These are phyloP conservation scores for Penicillium lagena DNA, from an alignment of 495 filamentous ascomycete genomes.

Conservation along the genomic window DNA sequence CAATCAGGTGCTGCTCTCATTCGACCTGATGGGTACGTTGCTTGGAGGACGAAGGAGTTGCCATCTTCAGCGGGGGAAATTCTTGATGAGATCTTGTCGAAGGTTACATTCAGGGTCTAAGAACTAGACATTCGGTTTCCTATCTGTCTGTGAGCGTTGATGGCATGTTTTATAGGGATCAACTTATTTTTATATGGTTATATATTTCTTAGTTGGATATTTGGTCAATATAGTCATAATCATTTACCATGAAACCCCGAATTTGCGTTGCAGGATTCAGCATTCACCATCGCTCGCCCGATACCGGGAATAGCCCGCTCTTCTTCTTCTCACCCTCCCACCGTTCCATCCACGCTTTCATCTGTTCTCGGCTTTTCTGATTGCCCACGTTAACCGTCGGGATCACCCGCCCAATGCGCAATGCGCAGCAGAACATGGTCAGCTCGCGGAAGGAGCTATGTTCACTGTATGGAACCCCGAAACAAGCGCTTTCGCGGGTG, in stretches of 20 bases:
- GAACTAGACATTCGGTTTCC: neutral
- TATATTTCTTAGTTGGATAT: too few species aligned
- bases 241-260: neutral
- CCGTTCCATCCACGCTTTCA: conserved; percentile 87
- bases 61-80: neutral
- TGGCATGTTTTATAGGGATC: too few species aligned
- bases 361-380: conserved; percentile 61
- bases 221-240: neutral
- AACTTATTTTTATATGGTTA: too few species aligned
- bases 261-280: neutral
- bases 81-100: conserved; percentile 1
- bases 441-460: conserved; percentile 92
- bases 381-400: conserved; percentile 91
- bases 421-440: conserved; percentile 82
- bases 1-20: conserved; percentile 14
- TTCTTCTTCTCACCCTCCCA: conserved; percentile 83
- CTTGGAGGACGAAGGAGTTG: conserved; percentile 14
- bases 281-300: conserved; percentile 20
- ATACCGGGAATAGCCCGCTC: conserved; percentile 56
- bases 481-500: conserved; percentile 69
- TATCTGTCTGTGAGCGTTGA: too few species aligned
- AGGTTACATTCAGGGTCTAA: conserved; percentile 3
- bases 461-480: conserved; percentile 90
- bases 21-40: conserved; percentile 25
- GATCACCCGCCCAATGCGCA: conserved; percentile 81